Evolutionary conservation across 2,329 filamentous ascomycete genomes (phyloP), one percentile per base, ranked within the genome.

Genomic region (Penicillium crustosum): DNA sequence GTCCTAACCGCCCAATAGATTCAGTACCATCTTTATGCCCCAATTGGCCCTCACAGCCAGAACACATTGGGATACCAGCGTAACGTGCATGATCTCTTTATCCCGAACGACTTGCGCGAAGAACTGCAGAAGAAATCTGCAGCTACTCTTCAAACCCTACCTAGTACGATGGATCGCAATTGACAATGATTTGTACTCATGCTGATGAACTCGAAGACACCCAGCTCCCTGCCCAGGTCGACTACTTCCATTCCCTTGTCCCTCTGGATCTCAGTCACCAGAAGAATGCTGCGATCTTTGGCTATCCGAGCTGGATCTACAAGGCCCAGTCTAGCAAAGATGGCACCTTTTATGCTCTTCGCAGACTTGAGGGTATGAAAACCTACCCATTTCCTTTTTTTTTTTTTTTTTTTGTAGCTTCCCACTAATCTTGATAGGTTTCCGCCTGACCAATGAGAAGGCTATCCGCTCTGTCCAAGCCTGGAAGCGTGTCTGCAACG

Each of bases 21-120:
- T 6, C 90, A 93, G 79, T 96, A 97, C 73, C 94, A 99, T 73
- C 83, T 96, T 13, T 99, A 99, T 74, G 90, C 91, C 33, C 92
- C 93, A 0, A 84, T 93, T 56, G 91, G 91, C 6, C 87, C 90
- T n/a, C 85, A 92, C 71, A 85, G 87, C 59, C 89, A 93, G 61
- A 91, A 91, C 62, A 81, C 96, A 31, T 81, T 90, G 64, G 86
- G 89, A 3, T 96, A 96, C 70, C 93, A 99, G 72, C 86, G 91
- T 58, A 88, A 89, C 57, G 87, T 90, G 2, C 91, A 95, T 70
- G 93, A 97, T 70, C 90, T 97, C 64, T 99, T 99, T 74, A 84
- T 97, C 42, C 86, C 91, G 0, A 93, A 96, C 68, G 87, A 91
- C 58, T 76, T 96, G 7, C 85, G 94, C 54, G 91, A 97, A 76